These are phyloP conservation scores for Marasmius oreades DNA, from an alignment of 1,284 basidiomycete species.

Conservation along the genomic window DNA sequence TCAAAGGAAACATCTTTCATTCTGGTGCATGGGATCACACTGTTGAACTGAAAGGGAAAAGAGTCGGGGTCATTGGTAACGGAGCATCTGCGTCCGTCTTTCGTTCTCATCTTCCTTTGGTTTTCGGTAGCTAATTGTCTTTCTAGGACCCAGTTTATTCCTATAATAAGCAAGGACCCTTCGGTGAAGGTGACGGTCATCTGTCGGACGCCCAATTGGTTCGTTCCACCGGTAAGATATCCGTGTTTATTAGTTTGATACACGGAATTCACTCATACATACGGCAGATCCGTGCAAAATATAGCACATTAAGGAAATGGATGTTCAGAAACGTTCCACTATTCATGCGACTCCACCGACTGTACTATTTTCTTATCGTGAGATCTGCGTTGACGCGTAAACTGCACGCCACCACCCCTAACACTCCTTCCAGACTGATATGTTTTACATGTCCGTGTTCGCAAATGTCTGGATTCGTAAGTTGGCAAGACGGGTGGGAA, in stretches of 20 bases:
- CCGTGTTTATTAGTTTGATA: slow-evolving; percentile 43
- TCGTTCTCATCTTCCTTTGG: background rate
- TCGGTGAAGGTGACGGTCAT: slow-evolving; percentile 40
- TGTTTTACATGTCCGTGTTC: background rate
- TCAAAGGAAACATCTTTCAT: slow-evolving; percentile 46
- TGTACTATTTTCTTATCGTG: slow-evolving; percentile 26
- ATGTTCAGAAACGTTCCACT: slow-evolving; percentile 38
- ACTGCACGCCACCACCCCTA: background rate
- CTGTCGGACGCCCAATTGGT: slow-evolving; percentile 44
- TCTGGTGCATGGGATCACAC: slow-evolving; percentile 42
- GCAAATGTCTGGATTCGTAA: background rate
- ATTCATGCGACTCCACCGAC: slow-evolving; percentile 32
- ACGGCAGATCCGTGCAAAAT: slow-evolving; percentile 27
- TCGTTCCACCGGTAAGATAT: slow-evolving; percentile 33
- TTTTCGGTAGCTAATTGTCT: background rate
- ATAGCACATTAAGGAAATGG: slow-evolving; percentile 30
- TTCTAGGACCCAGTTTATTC: slow-evolving; percentile 42
- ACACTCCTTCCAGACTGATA: slow-evolving; percentile 9
- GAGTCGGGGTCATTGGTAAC: slow-evolving; percentile 49
- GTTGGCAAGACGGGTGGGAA: slow-evolving; percentile 13
- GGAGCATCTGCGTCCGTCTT: slow-evolving; percentile 45
- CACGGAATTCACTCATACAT: slow-evolving; percentile 30
- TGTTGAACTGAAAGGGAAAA: slow-evolving; percentile 37
- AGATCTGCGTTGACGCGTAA: slow-evolving; percentile 12
- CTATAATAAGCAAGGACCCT: slow-evolving; percentile 37